Base-by-base conservation (phyloP, 257 asterid genomes). In the Craterostigma plantagineum region DNA sequence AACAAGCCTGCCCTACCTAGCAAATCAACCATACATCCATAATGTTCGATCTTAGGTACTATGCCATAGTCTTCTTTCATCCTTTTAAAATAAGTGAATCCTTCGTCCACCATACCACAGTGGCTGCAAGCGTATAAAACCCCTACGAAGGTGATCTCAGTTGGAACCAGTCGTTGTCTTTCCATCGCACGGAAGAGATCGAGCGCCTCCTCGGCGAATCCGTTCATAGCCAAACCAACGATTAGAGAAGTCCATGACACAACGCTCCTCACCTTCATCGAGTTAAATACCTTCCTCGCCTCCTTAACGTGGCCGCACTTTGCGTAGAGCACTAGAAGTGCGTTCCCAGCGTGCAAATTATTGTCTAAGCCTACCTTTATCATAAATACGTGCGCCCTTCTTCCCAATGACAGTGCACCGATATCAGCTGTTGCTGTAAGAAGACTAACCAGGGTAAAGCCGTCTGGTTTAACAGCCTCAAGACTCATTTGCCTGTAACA, bases 61-160 rank as follows among this genome's bases (percentile, higher is more conserved):
- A 81, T 66, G 8, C 59, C 51, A 33, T 55, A 82, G 36, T 52
- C 66, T 27, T 52, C 48, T 16, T 52, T 39, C 94, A 82, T 78
- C 64, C 54, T 78, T 13, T 72, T 65, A 3, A 82, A 75, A 51
- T 78, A 70, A 17, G 64, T 50, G 39, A 73, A 78, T 44, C 85
- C 91, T 52, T 75, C 70, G 16, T 78, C 78, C 50, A 72, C 80
- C 76, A 78, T 55, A 9, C 94, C 91, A 36, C 92, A 78, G 58
- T 82, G 92, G 50, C 94, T 82, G 46, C 94, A 82, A 11, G 94
- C 94, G 49, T 82, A 78, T 35, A 75, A 54, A 51, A 82, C 91
- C 46, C 94, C 94, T 1, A 78, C 67, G 34, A 75, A 78, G 4
- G 92, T 82, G 40, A 75, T 71, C 53, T 78, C 92, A 9, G 57